These are phyloP conservation scores for Rhizophora mangle DNA, from an alignment of 345 rosid species.

Conservation along the genomic window DNA sequence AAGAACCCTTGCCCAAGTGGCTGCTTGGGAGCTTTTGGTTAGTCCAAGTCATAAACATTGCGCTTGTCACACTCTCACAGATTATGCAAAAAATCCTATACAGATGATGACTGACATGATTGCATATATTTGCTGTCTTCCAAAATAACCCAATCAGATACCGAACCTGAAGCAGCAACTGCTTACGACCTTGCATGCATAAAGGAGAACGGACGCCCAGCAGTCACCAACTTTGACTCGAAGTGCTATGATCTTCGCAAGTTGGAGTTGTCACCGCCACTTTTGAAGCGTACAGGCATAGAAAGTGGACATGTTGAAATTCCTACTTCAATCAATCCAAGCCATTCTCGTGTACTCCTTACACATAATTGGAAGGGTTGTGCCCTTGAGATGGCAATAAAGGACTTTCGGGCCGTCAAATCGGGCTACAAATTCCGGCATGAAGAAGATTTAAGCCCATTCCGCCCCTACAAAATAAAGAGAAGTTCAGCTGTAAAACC, in stretches of 20 bases:
- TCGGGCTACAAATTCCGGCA: not conserved
- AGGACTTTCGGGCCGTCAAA: not conserved
- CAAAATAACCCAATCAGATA: slow-evolving; percentile 10
- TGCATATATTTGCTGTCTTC: too few species aligned
- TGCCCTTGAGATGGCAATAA: too few species aligned
- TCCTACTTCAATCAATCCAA: not conserved
- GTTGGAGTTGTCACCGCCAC: too few species aligned
- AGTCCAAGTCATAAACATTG: not conserved
- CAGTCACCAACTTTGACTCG: slow-evolving; percentile 26
- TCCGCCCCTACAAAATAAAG: not conserved
- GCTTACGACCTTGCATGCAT: slow-evolving; percentile 37
- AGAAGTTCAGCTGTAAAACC: too few species aligned
- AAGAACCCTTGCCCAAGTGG: not conserved
- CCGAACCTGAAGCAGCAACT: slow-evolving; percentile 37
- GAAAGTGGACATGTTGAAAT: not conserved
- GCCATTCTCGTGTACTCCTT: not conserved
- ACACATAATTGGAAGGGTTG: too few species aligned
- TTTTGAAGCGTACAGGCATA: too few species aligned
- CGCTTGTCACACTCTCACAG: too few species aligned
- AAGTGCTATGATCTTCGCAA: slow-evolving; percentile 18
- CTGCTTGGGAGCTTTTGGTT: not conserved
- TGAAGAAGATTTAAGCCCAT: slow-evolving; percentile 5
- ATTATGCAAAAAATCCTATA: too few species aligned
- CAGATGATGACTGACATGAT: too few species aligned
- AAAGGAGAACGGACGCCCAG: slow-evolving; percentile 19